A percentile compares a stretch with the other conserved stretches of the same genome.
These are phyloP conservation scores for Syncephalis plumigaleata DNA, from an alignment of 371 early-diverging fungal species.

Conservation along the genomic window DNA sequence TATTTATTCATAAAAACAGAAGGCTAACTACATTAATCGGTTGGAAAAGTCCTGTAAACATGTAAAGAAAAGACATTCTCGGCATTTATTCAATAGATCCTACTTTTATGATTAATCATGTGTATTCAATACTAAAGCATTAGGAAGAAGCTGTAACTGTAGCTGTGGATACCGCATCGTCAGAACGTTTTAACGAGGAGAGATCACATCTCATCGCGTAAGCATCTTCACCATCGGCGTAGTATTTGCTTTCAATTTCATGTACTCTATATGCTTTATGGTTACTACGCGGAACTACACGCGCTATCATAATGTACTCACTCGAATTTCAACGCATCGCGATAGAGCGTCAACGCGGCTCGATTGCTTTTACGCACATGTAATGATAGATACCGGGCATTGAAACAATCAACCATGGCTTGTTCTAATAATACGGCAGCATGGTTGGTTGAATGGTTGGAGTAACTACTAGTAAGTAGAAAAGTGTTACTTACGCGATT, in stretches of 20 bases:
- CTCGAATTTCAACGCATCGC: slow-evolving; percentile 80
- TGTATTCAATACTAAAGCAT: too few species aligned
- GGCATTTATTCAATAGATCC: too few species aligned
- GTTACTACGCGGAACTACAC: background rate
- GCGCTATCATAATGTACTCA: too few species aligned
- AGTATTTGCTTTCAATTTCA: slow-evolving; percentile 87
- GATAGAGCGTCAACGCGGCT: slow-evolving; percentile 84
- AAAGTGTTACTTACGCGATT: slow-evolving; percentile 43
- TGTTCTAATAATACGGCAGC: slow-evolving; percentile 20
- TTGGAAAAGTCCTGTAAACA: too few species aligned
- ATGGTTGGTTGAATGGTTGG: background rate
- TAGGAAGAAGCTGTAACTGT: too few species aligned
- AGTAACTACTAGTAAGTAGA: background rate
- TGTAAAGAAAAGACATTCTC: too few species aligned
- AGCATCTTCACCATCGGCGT: slow-evolving; percentile 95
- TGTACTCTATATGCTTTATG: slow-evolving; percentile 52
- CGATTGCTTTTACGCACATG: slow-evolving; percentile 90
- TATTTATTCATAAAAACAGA: too few species aligned
- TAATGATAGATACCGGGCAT: slow-evolving; percentile 73
- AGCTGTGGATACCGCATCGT: too few species aligned
- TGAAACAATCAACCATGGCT: slow-evolving; percentile 79
- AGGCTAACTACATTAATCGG: too few species aligned
- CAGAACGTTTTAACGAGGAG: background rate
- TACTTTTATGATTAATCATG: too few species aligned
- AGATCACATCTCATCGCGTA: slow-evolving; percentile 41